These are phyloP conservation scores for Dipodascus albidus DNA, from an alignment of 805 yeast species.

Conservation along the genomic window DNA sequence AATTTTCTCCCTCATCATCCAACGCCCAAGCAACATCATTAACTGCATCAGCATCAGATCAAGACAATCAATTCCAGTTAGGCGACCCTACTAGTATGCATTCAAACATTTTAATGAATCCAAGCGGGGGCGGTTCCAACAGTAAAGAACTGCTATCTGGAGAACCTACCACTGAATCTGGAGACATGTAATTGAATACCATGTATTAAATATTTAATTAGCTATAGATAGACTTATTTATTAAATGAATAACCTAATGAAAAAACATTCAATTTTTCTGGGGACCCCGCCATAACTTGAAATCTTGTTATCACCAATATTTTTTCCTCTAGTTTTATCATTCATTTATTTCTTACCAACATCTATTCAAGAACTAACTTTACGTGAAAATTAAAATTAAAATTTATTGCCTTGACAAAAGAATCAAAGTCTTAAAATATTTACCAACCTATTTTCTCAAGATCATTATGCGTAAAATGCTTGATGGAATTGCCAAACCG, in stretches of 20 bases:
- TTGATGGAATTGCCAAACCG: too few relatives aligned
- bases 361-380: too few relatives aligned
- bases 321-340: too few relatives aligned
- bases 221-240: not conserved
- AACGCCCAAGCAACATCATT: not conserved
- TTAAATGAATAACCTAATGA: not conserved
- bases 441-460: too few relatives aligned
- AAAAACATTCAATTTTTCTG: not conserved
- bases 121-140: not conserved
- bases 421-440: too few relatives aligned
- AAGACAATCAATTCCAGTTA: not conserved
- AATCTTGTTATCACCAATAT: too few relatives aligned
- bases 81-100: not conserved
- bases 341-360: too few relatives aligned
- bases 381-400: too few relatives aligned
- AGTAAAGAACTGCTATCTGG: not conserved
- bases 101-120: not conserved
- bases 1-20: not conserved
- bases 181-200: not conserved
- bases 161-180: not conserved
- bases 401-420: too few relatives aligned
- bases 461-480: not conserved
- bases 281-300: too few relatives aligned
- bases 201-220: not conserved
- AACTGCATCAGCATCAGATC: not conserved